phyloP scores from a whole-genome alignment of 2,329 filamentous ascomycete genomes.

The Magnaporthales sp. region DNA sequence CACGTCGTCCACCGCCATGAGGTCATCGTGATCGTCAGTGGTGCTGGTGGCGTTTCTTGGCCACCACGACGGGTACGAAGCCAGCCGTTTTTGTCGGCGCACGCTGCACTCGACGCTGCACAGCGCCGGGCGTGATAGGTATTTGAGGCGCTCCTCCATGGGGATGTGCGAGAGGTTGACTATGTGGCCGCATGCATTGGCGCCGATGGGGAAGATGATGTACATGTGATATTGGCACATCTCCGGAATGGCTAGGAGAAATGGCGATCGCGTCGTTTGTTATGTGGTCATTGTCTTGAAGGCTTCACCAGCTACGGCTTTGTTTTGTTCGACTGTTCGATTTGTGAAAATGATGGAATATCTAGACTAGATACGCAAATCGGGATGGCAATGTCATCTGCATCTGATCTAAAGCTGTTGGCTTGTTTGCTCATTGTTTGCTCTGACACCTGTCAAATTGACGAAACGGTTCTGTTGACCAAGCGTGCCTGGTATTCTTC shows the following conservation, averaged over 20 bases:
- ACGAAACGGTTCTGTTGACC: neutral
- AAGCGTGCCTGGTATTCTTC: neutral
- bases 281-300: neutral
- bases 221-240: neutral
- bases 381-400: neutral
- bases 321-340: neutral
- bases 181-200: neutral
- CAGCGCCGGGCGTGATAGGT: neutral
- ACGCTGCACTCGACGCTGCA: neutral
- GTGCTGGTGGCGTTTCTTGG: neutral
- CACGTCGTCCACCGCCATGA: neutral
- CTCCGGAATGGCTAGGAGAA: neutral
- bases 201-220: neutral
- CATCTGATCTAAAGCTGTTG: neutral
- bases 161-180: neutral
- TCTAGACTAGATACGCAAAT: too few relatives aligned
- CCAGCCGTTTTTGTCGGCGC: neutral
- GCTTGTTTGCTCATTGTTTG: neutral
- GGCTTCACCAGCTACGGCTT: neutral
- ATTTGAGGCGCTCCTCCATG: neutral
- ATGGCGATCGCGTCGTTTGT: neutral
- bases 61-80: neutral
- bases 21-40: neutral
- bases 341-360: neutral
- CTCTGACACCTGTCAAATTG: neutral